Evolutionary conservation across 257 asterid genomes (phyloP).

Genomic region (Solanum piurae): DNA sequence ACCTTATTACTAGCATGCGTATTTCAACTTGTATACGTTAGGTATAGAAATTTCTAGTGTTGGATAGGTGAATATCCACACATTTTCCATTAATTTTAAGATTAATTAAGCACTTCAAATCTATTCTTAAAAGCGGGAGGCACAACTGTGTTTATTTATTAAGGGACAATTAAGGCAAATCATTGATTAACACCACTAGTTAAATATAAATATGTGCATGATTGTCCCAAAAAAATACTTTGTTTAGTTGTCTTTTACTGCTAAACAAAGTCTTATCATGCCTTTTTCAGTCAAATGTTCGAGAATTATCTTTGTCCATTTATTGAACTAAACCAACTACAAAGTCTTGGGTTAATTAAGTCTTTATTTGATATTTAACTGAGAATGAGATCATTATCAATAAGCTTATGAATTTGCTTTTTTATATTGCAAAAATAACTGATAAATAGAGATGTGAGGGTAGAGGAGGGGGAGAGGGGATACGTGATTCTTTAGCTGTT

Average conservation of each 20-base stretch:
- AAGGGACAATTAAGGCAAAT: no score
- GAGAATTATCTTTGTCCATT: background rate
- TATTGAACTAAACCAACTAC: background rate
- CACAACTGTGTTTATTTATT: no score
- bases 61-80: conserved; percentile 4
- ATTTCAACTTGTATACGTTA: conserved; percentile 4
- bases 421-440: background rate
- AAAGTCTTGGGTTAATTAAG: background rate
- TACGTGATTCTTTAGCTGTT: background rate
- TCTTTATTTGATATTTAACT: background rate
- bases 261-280: background rate
- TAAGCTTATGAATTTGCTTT: background rate
- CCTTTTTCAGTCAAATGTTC: background rate
- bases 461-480: background rate
- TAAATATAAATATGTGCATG: no score
- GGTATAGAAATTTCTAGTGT: conserved; percentile 5
- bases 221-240: background rate
- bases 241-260: background rate
- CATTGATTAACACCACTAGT: no score
- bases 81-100: background rate
- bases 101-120: background rate
- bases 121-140: background rate
- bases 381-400: background rate
- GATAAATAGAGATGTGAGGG: background rate
- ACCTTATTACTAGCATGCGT: conserved; percentile 11